phyloP scores from a whole-genome alignment of 371 early-diverging fungal genomes.

The Mucor sp. region DNA sequence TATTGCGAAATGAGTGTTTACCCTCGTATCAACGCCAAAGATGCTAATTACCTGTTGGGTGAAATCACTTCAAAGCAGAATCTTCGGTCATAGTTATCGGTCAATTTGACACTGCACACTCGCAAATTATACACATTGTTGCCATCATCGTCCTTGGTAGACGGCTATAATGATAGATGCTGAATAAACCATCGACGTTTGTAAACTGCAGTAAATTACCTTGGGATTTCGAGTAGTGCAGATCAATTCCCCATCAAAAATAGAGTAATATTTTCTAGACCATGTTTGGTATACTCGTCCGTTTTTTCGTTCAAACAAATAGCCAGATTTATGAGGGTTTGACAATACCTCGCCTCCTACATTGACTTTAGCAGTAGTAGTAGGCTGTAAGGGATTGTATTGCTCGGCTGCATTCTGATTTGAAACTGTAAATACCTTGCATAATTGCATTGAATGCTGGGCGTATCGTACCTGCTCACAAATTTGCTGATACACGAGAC shows the following conservation, averaged over 20 bases:
- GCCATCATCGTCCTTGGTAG: slow-evolving; percentile 44
- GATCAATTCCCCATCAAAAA: slow-evolving; percentile 64
- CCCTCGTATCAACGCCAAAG: background rate
- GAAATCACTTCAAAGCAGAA: slow-evolving; percentile 88
- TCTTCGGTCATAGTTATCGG: slow-evolving; percentile 71
- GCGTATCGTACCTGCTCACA: slow-evolving; percentile 27
- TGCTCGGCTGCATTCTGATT: slow-evolving; percentile 29
- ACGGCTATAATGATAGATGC: background rate
- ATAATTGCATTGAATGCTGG: background rate
- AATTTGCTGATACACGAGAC: slow-evolving; percentile 29
- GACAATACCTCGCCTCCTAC: background rate
- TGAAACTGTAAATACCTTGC: background rate
- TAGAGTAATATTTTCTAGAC: slow-evolving; percentile 74
- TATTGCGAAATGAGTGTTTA: too few species aligned
- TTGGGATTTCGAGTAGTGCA: slow-evolving; percentile 54
- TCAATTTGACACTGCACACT: slow-evolving; percentile 77
- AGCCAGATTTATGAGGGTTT: slow-evolving; percentile 59
- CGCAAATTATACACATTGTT: slow-evolving; percentile 62
- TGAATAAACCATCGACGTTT: background rate
- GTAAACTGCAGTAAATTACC: slow-evolving; percentile 24
- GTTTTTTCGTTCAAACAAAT: slow-evolving; percentile 72
- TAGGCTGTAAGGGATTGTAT: slow-evolving; percentile 32
- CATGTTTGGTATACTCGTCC: slow-evolving; percentile 74
- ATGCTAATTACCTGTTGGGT: slow-evolving; percentile 67
- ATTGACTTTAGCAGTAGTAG: background rate